Conservation (phyloP, 2,329 filamentous ascomycete genomes). For the Phyllosticta paracitricarpa region DNA sequence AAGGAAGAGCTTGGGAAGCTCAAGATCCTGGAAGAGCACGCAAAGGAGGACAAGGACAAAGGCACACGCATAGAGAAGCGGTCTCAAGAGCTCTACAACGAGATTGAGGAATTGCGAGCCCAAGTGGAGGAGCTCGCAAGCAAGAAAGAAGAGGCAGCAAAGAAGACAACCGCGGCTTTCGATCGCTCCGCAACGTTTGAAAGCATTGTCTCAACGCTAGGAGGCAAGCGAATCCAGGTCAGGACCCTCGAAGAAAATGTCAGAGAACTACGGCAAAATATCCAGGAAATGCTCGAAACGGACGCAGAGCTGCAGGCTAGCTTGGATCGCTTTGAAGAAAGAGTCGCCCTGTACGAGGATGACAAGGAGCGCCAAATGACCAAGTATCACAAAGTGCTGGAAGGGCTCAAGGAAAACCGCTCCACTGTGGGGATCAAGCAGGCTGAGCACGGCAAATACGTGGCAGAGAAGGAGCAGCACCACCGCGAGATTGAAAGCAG, state of each 20-base stretch:
- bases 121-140: constrained; percentile 21
- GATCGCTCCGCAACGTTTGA: constrained; percentile 64
- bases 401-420: constrained; percentile 39
- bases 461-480: constrained; percentile 80
- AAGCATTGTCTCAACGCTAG: constrained; percentile 63
- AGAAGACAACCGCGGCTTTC: constrained; percentile 55
- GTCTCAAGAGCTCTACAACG: constrained; percentile 52
- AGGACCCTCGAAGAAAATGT: constrained; percentile 61
- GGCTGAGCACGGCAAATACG: constrained; percentile 61
- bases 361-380: constrained; percentile 54
- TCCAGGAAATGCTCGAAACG: constrained; percentile 68
- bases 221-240: constrained; percentile 66
- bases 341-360: constrained; percentile 54
- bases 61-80: constrained; percentile 50
- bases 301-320: constrained; percentile 65
- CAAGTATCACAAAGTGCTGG: constrained; percentile 55
- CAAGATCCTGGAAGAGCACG: constrained; percentile 65
- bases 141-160: constrained; percentile 25
- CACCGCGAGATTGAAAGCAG: constrained; percentile 68
- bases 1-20: constrained; percentile 63
- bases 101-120: constrained; percentile 46
- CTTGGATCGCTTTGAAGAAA: constrained; percentile 67
- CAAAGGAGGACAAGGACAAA: constrained; percentile 75
- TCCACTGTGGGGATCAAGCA: constrained; percentile 36
- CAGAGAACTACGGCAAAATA: constrained; percentile 56